Base-by-base conservation (phyloP, 2,329 filamentous ascomycete genomes). In the Leptodontidium sp. region DNA sequence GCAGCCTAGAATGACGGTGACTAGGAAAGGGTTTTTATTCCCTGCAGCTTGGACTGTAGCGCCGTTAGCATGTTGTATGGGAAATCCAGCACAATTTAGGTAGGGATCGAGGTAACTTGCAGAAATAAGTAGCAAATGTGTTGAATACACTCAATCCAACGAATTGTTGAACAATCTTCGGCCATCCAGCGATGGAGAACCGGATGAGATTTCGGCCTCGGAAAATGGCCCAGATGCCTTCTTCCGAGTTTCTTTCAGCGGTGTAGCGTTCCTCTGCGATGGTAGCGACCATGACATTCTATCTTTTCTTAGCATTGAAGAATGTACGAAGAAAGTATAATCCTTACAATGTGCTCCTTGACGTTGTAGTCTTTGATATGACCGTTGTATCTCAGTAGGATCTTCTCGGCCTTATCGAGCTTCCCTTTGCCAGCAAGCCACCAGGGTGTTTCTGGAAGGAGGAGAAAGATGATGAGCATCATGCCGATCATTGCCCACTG, bases 401-500 rank as follows among this genome's bases (percentile, higher is more conserved):
- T 64, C 61, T 74, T 74, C 26, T 67, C 69, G 26, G 76, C 76
- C 1, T 70, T 50, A 2, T 79, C 76, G 15, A 76, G 62, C 58
- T 77, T 78, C 21, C 77, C 78, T 57, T 78, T 76, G 67, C 74
- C 76, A 1, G 77, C 76, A 15, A 80, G 79, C 79, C 80, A 83
- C 68, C 79, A 81, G 0, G 82, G 82, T 0, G 80, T 80, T 63
- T 81, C 80, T 1, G 80, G 81, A 4, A 83, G 71, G 15, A 80
- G 65, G 6, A 80, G 12, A 53, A 81, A 83, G 24, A 83, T 80
- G 5, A 80, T 63, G 0, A 77, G 63, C 76, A 82, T 83, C 7
- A 79, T 38, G 0, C 81, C 82, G 14, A 84, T 75, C 75, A 82
- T 81, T 0, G 79, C 79, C 82, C 82, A 84, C 75, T 84, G 71